Base-by-base conservation (phyloP, 2,329 filamentous ascomycete species). In the Tolypocladium ophioglossoides region DNA sequence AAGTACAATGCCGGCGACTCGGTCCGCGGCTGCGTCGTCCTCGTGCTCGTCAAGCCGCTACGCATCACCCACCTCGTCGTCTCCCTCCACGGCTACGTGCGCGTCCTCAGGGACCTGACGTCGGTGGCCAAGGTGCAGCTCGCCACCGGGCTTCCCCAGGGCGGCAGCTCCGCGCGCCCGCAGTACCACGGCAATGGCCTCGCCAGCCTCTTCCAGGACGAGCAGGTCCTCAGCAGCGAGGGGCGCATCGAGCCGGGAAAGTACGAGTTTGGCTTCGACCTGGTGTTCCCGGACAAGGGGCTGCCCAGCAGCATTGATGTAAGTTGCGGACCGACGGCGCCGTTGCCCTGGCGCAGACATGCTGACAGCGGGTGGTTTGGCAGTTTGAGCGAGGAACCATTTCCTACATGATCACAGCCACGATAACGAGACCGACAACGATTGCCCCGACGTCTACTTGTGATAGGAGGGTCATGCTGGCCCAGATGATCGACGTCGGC, bases 331-430 rank as follows among this genome's bases (percentile, higher is more conserved):
- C 47, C 22, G 40, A 44, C 40, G 10, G 12, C 12, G n/a, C 44
- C 46, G 9, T 52, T 16, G 18, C 20, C 11, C 20, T 27, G n/a
- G 16, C 14, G 6, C 44, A 16, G 5, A 14, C 16, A 56, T 51
- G 51, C 56, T 61, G 46, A 62, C 54, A 18, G 22, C 16, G n/a
- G 24, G 12, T 11, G 24, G 38, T 30, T 32, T 38, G 48, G 11
- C 69, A 97, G 91, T 99, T 99, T 69, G 94, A 97, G 72, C 85
- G 92, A 66, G 94, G 94, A 38, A 91, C 89, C 2, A 89, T 99
- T 63, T 86, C 87, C 22, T 99, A 97, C 72, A 84, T 92, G 74
- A 81, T 97, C 62, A 92, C 89, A 7, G 87, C 92, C 35, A 96
- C 91, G 10, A 70, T 97, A 55, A 97, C 92, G 22, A 84, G 91